Evolutionary conservation across 169 alveolate genomes (phyloP).

Genomic region (Plasmodium ovale): DNA sequence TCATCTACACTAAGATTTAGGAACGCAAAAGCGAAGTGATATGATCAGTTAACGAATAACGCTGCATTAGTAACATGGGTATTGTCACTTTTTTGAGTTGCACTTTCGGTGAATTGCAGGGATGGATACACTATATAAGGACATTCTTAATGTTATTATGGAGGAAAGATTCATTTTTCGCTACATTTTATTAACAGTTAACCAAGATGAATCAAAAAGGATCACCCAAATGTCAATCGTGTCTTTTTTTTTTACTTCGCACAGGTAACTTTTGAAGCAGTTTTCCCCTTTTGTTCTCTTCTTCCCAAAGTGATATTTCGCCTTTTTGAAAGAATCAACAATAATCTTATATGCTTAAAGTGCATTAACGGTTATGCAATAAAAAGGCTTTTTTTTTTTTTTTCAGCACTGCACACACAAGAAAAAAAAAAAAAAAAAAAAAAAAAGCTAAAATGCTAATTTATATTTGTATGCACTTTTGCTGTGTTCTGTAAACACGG

Average conservation of each 20-base stretch:
- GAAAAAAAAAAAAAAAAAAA: slow-evolving; percentile 2
- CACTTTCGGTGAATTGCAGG: too few relatives aligned
- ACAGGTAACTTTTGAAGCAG: neutral
- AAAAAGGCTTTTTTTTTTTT: too few relatives aligned
- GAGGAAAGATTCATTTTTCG: too few relatives aligned
- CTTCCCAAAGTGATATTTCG: neutral
- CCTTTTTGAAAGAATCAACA: neutral
- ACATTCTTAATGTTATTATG: too few relatives aligned
- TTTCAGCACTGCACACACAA: neutral
- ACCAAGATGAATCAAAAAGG: too few relatives aligned
- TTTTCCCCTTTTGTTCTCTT: too few relatives aligned
- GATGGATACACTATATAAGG: too few relatives aligned
- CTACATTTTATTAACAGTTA: too few relatives aligned
- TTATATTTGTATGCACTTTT: neutral
- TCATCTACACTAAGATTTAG: neutral
- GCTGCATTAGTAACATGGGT: neutral
- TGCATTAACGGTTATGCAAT: neutral
- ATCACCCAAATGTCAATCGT: too few relatives aligned
- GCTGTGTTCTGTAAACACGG: too few relatives aligned
- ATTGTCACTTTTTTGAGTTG: too few relatives aligned
- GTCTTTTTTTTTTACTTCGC: neutral
- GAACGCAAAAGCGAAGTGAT: neutral
- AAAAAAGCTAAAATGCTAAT: neutral
- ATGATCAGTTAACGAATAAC: neutral
- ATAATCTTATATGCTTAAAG: neutral